A percentile compares a stretch with the other conserved stretches of the same genome.
Evolutionary conservation across 1,139 yeast genomes (phyloP).

Genomic region (Sugiyamaella castrensis): DNA sequence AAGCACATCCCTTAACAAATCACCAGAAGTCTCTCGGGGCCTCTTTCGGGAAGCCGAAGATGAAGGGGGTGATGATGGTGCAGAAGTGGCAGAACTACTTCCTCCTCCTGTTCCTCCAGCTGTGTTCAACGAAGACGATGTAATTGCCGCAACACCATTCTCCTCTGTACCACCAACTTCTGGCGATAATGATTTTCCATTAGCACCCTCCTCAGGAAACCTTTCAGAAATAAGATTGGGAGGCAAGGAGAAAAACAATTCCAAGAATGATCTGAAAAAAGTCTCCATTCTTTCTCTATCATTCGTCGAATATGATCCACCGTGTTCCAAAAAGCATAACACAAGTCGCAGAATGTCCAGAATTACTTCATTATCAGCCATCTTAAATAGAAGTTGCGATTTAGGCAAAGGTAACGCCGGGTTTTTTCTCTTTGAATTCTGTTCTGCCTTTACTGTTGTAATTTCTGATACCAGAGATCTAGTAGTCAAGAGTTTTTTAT

Average conservation of each 20-base stretch:
- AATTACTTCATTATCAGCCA: slow-evolving; percentile 65
- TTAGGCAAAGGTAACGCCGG: slow-evolving; percentile 90
- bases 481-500: slow-evolving; percentile 84
- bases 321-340: slow-evolving; percentile 63
- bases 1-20: slow-evolving; percentile 69
- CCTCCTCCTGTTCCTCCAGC: slow-evolving; percentile 13
- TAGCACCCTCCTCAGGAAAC: slow-evolving; percentile 19
- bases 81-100: too few relatives aligned
- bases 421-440: slow-evolving; percentile 70
- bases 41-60: slow-evolving; percentile 46
- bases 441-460: slow-evolving; percentile 89
- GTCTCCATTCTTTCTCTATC: slow-evolving; percentile 78
- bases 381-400: slow-evolving; percentile 68
- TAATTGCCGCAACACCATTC: slow-evolving; percentile 19
- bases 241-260: slow-evolving; percentile 61
- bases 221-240: slow-evolving; percentile 24
- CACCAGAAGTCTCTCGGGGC: slow-evolving; percentile 43
- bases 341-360: slow-evolving; percentile 71
- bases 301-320: slow-evolving; percentile 65
- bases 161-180: slow-evolving; percentile 25
- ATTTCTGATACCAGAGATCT: slow-evolving; percentile 89
- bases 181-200: slow-evolving; percentile 13
- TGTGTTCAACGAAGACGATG: not conserved
- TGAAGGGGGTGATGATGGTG: slow-evolving; percentile 20
- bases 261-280: slow-evolving; percentile 67